A percentile compares a stretch with the other conserved stretches of the same genome.
These are phyloP conservation scores for Begonia masoniana DNA, from an alignment of 306 rosid genomes.

Conservation along the genomic window DNA sequence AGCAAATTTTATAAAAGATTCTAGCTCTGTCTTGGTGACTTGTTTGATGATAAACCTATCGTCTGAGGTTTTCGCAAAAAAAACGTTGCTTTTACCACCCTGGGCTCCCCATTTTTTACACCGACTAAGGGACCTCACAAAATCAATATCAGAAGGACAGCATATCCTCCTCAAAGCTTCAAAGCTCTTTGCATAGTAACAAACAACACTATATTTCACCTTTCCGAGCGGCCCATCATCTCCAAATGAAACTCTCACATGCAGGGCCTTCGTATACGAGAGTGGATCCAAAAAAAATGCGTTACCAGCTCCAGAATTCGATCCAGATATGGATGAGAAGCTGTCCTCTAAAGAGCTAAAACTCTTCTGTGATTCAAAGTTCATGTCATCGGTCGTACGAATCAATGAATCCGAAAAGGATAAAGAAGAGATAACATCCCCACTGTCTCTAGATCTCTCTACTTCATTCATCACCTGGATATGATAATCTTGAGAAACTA, in stretches of 20 bases:
- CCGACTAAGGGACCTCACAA: constrained; percentile 80
- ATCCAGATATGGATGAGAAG: constrained; percentile 38
- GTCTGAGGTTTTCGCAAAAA: constrained; percentile 91
- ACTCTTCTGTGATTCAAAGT: constrained; percentile 44
- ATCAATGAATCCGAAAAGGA: constrained; percentile 34
- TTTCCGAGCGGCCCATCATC: constrained; percentile 68
- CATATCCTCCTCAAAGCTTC: constrained; percentile 78
- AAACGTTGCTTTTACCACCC: constrained; percentile 97
- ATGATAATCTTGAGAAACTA: constrained; percentile 48
- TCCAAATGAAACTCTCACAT: constrained; percentile 74
- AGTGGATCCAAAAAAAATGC: constrained; percentile 30
- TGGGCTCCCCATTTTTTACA: constrained; percentile 98
- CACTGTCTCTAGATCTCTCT: constrained; percentile 41
- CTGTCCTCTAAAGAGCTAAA: constrained; percentile 50
- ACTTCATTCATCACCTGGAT: constrained; percentile 40
- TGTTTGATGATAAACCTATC: constrained; percentile 86
- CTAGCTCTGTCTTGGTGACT: constrained; percentile 90
- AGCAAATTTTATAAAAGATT: constrained; percentile 78
- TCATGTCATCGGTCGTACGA: constrained; percentile 38
- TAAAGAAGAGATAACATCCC: constrained; percentile 22
- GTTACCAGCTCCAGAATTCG: constrained; percentile 25
- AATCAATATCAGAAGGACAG: constrained; percentile 83
- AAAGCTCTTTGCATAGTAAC: constrained; percentile 75
- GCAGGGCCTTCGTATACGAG: constrained; percentile 47
- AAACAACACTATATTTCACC: constrained; percentile 57